These are phyloP conservation scores for Cryptococcus wingfieldii DNA, from an alignment of 1,284 basidiomycete genomes.

Conservation along the genomic window DNA sequence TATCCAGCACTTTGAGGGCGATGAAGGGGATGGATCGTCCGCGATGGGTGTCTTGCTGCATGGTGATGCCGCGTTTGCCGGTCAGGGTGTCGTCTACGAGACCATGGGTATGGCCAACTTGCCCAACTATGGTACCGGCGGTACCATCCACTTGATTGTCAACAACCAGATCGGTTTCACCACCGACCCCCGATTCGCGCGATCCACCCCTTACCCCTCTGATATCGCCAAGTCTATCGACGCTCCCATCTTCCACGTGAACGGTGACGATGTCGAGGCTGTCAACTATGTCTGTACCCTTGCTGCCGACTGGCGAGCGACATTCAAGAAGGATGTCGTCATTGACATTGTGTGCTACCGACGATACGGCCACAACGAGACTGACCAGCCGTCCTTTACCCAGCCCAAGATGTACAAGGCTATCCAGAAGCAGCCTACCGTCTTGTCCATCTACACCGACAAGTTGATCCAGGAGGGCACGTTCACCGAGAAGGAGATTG, in stretches of 20 bases:
- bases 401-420: slow-evolving; percentile 99
- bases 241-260: slow-evolving; percentile 99
- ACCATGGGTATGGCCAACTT: slow-evolving; percentile 98
- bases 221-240: slow-evolving; percentile 99
- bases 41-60: slow-evolving; percentile 95
- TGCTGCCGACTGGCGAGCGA: slow-evolving; percentile 95
- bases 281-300: slow-evolving; percentile 98
- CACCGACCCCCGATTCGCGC: slow-evolving; percentile 94
- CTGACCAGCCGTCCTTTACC: slow-evolving; percentile 97
- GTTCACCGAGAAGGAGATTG: slow-evolving; percentile 93
- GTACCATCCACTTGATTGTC: slow-evolving; percentile 96
- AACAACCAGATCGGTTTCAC: slow-evolving; percentile 99
- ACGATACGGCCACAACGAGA: slow-evolving; percentile 98
- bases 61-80: slow-evolving; percentile 98
- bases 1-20: slow-evolving; percentile 90
- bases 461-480: slow-evolving; percentile 86
- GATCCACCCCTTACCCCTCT: slow-evolving; percentile 97
- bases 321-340: slow-evolving; percentile 99
- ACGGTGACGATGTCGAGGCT: slow-evolving; percentile 97
- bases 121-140: slow-evolving; percentile 92
- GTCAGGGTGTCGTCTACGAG: slow-evolving; percentile 98
- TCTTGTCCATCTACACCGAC: slow-evolving; percentile 86
- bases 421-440: slow-evolving; percentile 89
- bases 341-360: slow-evolving; percentile 99
- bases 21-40: slow-evolving; percentile 68